Conservation (phyloP, 2,329 filamentous ascomycete genomes). For the Mycosphaerella arachidis region DNA sequence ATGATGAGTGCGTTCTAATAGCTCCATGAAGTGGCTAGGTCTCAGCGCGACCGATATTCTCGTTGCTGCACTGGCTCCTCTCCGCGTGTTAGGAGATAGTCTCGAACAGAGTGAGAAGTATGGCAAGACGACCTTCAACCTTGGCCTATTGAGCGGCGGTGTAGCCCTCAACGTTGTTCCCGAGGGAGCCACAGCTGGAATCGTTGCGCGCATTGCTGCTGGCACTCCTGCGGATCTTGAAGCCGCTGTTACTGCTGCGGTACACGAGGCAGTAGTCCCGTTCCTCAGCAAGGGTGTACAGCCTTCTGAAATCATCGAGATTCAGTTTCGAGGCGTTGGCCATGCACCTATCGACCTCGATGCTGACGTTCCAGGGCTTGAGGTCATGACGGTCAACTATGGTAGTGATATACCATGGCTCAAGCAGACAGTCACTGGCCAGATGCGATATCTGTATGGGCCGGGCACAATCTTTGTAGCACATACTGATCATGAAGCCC, state of each 20-base stretch:
- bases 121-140: constrained; percentile 84
- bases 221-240: constrained; percentile 62
- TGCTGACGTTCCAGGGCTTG: constrained; percentile 78
- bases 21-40: constrained; percentile 58
- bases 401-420: constrained; percentile 86
- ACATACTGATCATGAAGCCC: constrained; percentile 75
- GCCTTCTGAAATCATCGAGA: constrained; percentile 47
- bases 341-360: constrained; percentile 77
- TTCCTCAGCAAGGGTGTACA: constrained; percentile 40
- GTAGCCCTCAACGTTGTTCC: constrained; percentile 87
- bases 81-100: constrained; percentile 59
- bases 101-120: constrained; percentile 72
- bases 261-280: constrained; percentile 47
- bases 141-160: constrained; percentile 73
- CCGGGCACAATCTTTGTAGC: constrained; percentile 75
- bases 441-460: constrained; percentile 60
- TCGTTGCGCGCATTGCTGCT: constrained; percentile 74
- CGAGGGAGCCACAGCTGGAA: constrained; percentile 55
- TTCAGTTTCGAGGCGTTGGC: constrained; percentile 57
- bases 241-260: constrained; percentile 47
- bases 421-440: constrained; percentile 50
- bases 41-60: constrained; percentile 79
- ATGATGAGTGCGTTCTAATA: too few relatives aligned
- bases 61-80: constrained; percentile 62
- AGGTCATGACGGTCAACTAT: constrained; percentile 82